Conservation (phyloP, 148 eudicot species). For the Vaccinium darrowii region DNA sequence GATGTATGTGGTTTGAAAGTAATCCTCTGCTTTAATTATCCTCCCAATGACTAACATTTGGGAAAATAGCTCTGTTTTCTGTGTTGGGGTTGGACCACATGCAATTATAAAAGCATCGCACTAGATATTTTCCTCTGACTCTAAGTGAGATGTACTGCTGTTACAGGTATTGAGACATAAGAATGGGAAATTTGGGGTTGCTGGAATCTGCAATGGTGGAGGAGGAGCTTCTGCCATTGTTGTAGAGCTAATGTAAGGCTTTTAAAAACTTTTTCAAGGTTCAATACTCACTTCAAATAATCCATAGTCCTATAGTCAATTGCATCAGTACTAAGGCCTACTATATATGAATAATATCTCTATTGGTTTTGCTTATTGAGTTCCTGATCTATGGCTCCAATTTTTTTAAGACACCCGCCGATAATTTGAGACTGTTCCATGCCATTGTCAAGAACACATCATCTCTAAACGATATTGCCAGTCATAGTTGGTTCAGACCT, state of each 20-base stretch:
- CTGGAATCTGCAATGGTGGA: conserved; percentile 96
- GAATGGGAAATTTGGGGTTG: conserved; percentile 78
- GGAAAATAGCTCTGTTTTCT: conserved; percentile 3
- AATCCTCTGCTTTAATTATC: background rate
- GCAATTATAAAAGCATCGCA: background rate
- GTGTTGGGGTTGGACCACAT: background rate
- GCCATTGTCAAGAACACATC: background rate
- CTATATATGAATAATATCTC: background rate
- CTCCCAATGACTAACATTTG: background rate
- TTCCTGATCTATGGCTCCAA: background rate
- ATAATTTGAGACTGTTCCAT: background rate
- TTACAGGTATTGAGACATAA: conserved; percentile 71
- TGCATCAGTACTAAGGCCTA: background rate
- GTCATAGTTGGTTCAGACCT: background rate
- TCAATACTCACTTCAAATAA: background rate
- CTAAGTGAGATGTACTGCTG: conserved; percentile 4
- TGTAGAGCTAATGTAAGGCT: conserved; percentile 77
- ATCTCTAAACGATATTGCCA: background rate
- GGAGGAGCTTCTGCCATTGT: conserved; percentile 97
- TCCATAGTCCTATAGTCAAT: background rate
- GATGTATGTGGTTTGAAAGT: background rate
- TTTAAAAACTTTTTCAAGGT: background rate
- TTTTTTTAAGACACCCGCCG: background rate
- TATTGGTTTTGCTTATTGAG: background rate
- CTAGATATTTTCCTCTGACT: background rate